A percentile compares a stretch with the other conserved stretches of the same genome.
Conservation (phyloP, 1,139 yeast species). For the Blastobotrys aristatus region DNA sequence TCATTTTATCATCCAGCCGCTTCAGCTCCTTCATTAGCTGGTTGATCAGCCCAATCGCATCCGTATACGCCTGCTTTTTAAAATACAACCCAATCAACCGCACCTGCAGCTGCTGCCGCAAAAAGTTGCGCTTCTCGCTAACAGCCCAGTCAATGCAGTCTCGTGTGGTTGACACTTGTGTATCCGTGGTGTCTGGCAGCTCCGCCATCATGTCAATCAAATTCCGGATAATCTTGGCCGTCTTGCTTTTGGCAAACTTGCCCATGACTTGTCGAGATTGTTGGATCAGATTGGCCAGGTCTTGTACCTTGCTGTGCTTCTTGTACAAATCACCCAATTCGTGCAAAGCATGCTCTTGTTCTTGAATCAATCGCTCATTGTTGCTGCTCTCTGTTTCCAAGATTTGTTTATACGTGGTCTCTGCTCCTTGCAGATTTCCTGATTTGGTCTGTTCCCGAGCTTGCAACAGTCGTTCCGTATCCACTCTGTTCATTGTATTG, state of each 20-base stretch:
- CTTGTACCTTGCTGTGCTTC: slow-evolving; percentile 39
- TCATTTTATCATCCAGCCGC: slow-evolving; percentile 90
- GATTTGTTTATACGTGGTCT: slow-evolving; percentile 46
- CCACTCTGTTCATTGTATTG: slow-evolving; percentile 16
- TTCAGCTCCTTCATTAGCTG: slow-evolving; percentile 77
- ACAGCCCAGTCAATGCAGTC: slow-evolving; percentile 88
- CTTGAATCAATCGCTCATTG: slow-evolving; percentile 37
- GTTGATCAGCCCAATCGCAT: slow-evolving; percentile 67
- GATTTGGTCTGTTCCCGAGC: slow-evolving; percentile 55
- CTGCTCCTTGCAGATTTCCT: slow-evolving; percentile 53
- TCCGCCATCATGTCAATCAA: slow-evolving; percentile 73
- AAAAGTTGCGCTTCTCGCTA: slow-evolving; percentile 74
- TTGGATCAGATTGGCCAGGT: slow-evolving; percentile 59
- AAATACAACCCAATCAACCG: slow-evolving; percentile 74
- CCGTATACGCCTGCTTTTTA: slow-evolving; percentile 57
- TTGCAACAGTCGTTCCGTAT: slow-evolving; percentile 33
- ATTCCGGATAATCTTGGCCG: slow-evolving; percentile 69
- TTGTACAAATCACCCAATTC: slow-evolving; percentile 35
- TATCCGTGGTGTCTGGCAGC: slow-evolving; percentile 62
- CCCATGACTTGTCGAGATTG: slow-evolving; percentile 65
- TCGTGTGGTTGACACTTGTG: slow-evolving; percentile 68
- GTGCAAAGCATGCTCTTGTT: slow-evolving; percentile 35
- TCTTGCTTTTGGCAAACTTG: slow-evolving; percentile 83
- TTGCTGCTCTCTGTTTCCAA: slow-evolving; percentile 36
- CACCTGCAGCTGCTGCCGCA: slow-evolving; percentile 83